phyloP scores from a whole-genome alignment of 1,284 basidiomycete species.

The Marasmius fiardii region DNA sequence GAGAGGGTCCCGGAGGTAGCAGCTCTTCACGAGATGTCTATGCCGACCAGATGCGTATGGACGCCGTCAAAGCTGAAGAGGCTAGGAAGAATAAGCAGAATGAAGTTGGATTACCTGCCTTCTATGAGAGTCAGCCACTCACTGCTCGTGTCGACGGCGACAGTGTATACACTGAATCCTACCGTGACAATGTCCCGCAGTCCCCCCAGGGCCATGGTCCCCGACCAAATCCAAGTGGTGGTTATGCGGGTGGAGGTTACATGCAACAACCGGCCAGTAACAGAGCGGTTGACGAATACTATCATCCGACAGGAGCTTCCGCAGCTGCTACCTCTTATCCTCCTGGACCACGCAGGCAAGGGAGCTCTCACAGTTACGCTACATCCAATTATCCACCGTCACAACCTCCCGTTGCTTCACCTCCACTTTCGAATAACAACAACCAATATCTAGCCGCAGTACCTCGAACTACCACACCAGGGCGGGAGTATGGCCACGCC shows the following conservation, averaged over 20 bases:
- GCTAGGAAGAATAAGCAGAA: slow-evolving; percentile 72
- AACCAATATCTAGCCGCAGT: slow-evolving; percentile 20
- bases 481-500: slow-evolving; percentile 50
- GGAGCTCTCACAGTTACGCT: slow-evolving; percentile 39
- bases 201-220: slow-evolving; percentile 14
- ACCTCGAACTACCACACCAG: slow-evolving; percentile 29
- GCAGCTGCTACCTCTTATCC: slow-evolving; percentile 32
- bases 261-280: slow-evolving; percentile 58
- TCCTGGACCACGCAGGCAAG: slow-evolving; percentile 41
- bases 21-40: slow-evolving; percentile 30
- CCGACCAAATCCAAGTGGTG: slow-evolving; percentile 19
- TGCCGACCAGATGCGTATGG: slow-evolving; percentile 67
- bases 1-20: slow-evolving; percentile 20
- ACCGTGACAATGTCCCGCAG: slow-evolving; percentile 28
- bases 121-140: slow-evolving; percentile 69
- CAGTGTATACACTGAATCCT: slow-evolving; percentile 45
- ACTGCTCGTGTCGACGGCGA: slow-evolving; percentile 57
- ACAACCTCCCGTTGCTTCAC: slow-evolving; percentile 16
- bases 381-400: slow-evolving; percentile 31
- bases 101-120: slow-evolving; percentile 71
- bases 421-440: slow-evolving; percentile 16
- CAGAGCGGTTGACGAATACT: slow-evolving; percentile 73
- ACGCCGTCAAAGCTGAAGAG: slow-evolving; percentile 78
- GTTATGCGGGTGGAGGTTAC: slow-evolving; percentile 56
- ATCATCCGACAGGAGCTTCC: slow-evolving; percentile 36